Evolutionary conservation across 1,139 yeast species (phyloP).

Genomic region (Hansenula lynferdii): DNA sequence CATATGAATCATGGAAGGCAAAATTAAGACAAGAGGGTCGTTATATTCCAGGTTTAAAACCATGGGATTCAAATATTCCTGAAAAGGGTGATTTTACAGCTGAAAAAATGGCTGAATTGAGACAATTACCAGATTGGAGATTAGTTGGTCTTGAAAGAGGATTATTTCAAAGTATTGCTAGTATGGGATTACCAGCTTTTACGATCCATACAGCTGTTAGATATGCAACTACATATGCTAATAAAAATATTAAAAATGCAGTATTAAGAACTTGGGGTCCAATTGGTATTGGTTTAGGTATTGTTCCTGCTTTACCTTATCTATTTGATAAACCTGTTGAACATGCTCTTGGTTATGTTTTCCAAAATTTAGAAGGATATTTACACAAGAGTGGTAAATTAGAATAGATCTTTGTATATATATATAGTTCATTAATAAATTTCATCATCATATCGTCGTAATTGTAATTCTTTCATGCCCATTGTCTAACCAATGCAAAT

Average conservation of each 20-base stretch:
- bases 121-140: conserved; percentile 52
- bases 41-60: conserved; percentile 56
- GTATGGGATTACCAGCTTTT: conserved; percentile 85
- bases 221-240: conserved; percentile 52
- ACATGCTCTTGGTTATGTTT: conserved; percentile 56
- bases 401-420: no score
- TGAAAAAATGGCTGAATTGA: conserved; percentile 16
- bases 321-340: conserved; percentile 84
- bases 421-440: no score
- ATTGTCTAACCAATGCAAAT: conserved; percentile 50
- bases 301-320: conserved; percentile 77
- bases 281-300: conserved; percentile 67
- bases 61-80: conserved; percentile 54
- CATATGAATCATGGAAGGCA: conserved; percentile 72
- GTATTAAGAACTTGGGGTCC: conserved; percentile 64
- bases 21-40: conserved; percentile 64
- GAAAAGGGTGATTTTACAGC: conserved; percentile 35
- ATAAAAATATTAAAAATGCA: conserved; percentile 45
- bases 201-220: conserved; percentile 79
- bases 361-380: conserved; percentile 49
- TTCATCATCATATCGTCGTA: background rate
- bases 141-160: conserved; percentile 64
- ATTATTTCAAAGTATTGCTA: conserved; percentile 73
- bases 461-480: conserved; percentile 26
- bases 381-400: conserved; percentile 7